Conservation (phyloP, 768 basidiomycete species). For the Naganishia onofrii region DNA sequence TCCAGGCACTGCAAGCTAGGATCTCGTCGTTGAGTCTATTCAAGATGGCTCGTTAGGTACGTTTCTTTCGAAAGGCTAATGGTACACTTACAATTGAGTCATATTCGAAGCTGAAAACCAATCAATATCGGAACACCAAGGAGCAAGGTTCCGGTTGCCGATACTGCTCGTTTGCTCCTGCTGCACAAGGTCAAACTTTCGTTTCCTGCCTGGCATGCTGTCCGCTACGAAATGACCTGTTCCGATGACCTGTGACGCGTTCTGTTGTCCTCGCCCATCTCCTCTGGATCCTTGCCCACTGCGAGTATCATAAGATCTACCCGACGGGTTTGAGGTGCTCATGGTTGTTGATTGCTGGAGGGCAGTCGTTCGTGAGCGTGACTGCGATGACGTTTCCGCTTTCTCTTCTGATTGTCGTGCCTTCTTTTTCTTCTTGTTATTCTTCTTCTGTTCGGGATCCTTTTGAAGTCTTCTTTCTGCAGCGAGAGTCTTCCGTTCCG, state of each 20-base stretch:
- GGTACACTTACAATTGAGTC: slow-evolving; percentile 13
- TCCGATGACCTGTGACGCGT: slow-evolving; percentile 34
- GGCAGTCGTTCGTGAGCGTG: slow-evolving; percentile 41
- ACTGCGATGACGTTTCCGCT: slow-evolving; percentile 52
- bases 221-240: background rate
- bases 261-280: slow-evolving; percentile 58
- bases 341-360: background rate
- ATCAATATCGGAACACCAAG: slow-evolving; percentile 70
- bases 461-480: background rate
- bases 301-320: background rate
- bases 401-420: slow-evolving; percentile 41
- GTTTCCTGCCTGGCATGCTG: slow-evolving; percentile 19
- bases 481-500: background rate
- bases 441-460: slow-evolving; percentile 24
- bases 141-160: slow-evolving; percentile 53
- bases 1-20: slow-evolving; percentile 76
- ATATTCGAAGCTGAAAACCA: slow-evolving; percentile 54
- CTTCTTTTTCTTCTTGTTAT: slow-evolving; percentile 31
- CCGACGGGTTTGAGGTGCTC: background rate
- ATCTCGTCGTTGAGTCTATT: slow-evolving; percentile 79
- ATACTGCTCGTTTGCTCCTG: slow-evolving; percentile 58
- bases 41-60: background rate
- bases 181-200: slow-evolving; percentile 9
- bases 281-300: slow-evolving; percentile 53
- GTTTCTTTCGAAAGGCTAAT: background rate